These are phyloP conservation scores for Phytophthora crassamura DNA, from an alignment of 352 stramenopile genomes.

Conservation along the genomic window DNA sequence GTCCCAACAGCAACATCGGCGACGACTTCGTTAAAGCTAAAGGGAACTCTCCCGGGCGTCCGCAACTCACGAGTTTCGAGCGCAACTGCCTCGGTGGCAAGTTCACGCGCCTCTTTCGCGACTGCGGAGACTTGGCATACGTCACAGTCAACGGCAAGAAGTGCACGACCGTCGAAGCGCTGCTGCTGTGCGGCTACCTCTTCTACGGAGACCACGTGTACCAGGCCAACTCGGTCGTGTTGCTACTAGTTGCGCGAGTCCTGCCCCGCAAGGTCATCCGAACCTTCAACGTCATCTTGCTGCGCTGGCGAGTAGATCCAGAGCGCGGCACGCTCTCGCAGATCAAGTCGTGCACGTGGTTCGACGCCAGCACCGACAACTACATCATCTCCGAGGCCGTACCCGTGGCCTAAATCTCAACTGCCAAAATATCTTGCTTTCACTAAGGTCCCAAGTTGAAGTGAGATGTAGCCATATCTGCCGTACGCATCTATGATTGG, in stretches of 20 bases:
- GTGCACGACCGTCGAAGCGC: conserved; percentile 23
- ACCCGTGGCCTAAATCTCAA: not conserved
- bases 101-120: conserved; percentile 24
- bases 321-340: conserved; percentile 14
- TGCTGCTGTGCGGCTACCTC: conserved; percentile 26
- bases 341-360: conserved; percentile 23
- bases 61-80: conserved; percentile 17
- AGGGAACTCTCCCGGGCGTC: not conserved
- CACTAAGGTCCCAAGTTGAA: too few species aligned
- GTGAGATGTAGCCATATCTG: too few species aligned
- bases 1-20: not conserved
- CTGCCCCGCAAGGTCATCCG: conserved; percentile 25
- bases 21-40: not conserved
- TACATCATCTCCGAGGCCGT: conserved; percentile 20
- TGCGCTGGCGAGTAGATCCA: conserved; percentile 16
- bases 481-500: too few species aligned
- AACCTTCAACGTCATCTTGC: conserved; percentile 29
- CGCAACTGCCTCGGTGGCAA: conserved; percentile 12
- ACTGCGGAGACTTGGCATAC: conserved; percentile 34
- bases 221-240: conserved; percentile 19
- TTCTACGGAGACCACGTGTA: conserved; percentile 28
- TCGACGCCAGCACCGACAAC: conserved; percentile 20
- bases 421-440: too few species aligned
- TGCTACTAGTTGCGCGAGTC: conserved; percentile 21
- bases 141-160: conserved; percentile 8